Conservation (phyloP, 352 stramenopile genomes). For the Pseudoperonospora humuli region DNA sequence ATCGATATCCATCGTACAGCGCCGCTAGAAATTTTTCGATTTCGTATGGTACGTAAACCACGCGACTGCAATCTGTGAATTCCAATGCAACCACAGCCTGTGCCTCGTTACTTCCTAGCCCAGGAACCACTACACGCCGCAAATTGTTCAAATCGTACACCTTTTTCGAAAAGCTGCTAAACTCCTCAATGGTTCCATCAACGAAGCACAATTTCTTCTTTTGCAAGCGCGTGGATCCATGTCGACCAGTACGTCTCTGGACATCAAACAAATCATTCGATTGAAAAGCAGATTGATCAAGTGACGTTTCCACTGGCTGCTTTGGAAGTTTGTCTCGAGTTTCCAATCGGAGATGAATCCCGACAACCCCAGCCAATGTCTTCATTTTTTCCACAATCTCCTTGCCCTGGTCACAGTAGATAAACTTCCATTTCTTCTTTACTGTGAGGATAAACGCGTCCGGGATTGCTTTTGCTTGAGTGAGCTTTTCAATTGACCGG, state of each 20-base stretch:
- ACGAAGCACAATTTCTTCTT: conserved; percentile 64
- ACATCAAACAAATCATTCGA: conserved; percentile 44
- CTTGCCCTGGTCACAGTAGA: conserved; percentile 58
- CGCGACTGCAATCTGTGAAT: conserved; percentile 50
- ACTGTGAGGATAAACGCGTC: conserved; percentile 56
- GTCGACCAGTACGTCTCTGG: conserved; percentile 41
- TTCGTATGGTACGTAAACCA: conserved; percentile 54
- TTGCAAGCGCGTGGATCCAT: conserved; percentile 48
- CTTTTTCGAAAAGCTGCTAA: conserved; percentile 41
- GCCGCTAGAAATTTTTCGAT: conserved; percentile 51
- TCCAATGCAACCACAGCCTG: conserved; percentile 53
- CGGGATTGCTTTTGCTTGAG: conserved; percentile 30
- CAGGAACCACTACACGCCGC: conserved; percentile 40
- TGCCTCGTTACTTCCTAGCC: conserved; percentile 14
- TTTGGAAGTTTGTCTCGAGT: conserved; percentile 45
- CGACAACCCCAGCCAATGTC: conserved; percentile 54
- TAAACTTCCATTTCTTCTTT: conserved; percentile 59
- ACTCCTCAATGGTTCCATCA: conserved; percentile 42
- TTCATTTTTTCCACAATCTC: conserved; percentile 61
- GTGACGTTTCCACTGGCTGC: conserved; percentile 26
- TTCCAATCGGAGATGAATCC: conserved; percentile 37
- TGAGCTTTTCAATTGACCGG: conserved; percentile 46
- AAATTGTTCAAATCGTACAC: conserved; percentile 50
- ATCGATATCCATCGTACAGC: conserved; percentile 63
- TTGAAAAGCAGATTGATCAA: conserved; percentile 34